A percentile compares a stretch with the other conserved stretches of the same genome.
These are phyloP conservation scores for Axilococcus clingmanii DNA, from an alignment of 139 green algal genomes.

Conservation along the genomic window DNA sequence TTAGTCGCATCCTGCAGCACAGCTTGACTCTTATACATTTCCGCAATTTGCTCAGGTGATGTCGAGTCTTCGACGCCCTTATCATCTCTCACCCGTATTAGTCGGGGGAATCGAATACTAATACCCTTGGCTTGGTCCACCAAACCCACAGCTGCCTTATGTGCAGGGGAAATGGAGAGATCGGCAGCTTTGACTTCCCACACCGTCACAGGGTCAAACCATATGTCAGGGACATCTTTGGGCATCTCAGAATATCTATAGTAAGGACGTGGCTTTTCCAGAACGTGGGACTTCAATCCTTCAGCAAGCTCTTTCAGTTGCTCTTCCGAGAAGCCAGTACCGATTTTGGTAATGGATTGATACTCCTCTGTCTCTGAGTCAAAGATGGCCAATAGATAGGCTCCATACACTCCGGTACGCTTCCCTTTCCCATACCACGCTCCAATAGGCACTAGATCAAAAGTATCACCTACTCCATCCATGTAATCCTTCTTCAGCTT, in stretches of 20 bases:
- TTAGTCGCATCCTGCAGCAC: constrained; percentile 33
- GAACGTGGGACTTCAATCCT: constrained; percentile 46
- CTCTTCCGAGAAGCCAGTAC: constrained; percentile 92
- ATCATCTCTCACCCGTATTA: constrained; percentile 85
- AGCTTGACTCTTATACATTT: constrained; percentile 81
- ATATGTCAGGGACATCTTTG: constrained; percentile 76
- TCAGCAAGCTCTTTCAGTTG: constrained; percentile 62
- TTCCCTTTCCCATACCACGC: constrained; percentile 81
- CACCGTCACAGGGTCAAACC: constrained; percentile 81
- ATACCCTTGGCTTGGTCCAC: constrained; percentile 76
- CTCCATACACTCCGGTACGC: constrained; percentile 78
- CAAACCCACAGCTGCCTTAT: constrained; percentile 76
- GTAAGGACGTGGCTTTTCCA: constrained; percentile 56
- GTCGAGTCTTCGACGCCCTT: constrained; percentile 88
- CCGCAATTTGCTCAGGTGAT: constrained; percentile 66
- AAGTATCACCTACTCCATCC: constrained; percentile 82
- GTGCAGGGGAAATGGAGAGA: constrained; percentile 84
- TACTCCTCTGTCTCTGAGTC: constrained; percentile 76
- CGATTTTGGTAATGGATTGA: constrained; percentile 92
- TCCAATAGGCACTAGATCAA: constrained; percentile 89
- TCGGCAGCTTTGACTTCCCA: constrained; percentile 99
- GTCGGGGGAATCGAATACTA: constrained; percentile 78
- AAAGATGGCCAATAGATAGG: constrained; percentile 90
- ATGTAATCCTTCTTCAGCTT: constrained; percentile 99
- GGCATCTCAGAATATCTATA: constrained; percentile 73